phyloP scores from a whole-genome alignment of 179 eudicot species.

The Nepenthes alata region DNA sequence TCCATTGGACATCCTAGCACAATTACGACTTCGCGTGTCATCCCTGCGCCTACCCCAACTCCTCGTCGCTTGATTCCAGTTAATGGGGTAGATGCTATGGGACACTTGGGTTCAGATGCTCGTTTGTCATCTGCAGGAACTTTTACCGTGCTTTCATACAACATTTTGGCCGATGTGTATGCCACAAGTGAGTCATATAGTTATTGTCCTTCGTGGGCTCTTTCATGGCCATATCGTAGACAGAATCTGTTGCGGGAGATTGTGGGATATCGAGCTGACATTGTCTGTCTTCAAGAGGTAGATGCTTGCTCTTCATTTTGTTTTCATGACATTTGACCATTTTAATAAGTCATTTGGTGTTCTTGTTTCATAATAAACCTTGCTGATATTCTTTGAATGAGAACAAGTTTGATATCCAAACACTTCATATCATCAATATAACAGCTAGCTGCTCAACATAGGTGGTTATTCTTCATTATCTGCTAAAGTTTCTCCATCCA shows the following conservation, averaged over 20 bases:
- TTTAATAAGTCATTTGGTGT: neutral
- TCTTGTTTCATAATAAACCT: neutral
- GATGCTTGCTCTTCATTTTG: slow-evolving; percentile 6
- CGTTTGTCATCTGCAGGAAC: slow-evolving; percentile 49
- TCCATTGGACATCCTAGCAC: slow-evolving; percentile 57
- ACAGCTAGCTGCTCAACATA: too few relatives aligned
- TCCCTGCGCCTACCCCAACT: slow-evolving; percentile 93
- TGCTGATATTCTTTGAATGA: neutral
- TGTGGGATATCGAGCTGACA: slow-evolving; percentile 84
- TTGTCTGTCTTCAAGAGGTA: slow-evolving; percentile 98
- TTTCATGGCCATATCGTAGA: slow-evolving; percentile 91
- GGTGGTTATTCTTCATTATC: too few relatives aligned
- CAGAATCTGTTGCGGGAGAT: slow-evolving; percentile 90
- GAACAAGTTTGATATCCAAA: too few relatives aligned
- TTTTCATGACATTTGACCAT: neutral
- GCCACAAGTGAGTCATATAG: slow-evolving; percentile 70
- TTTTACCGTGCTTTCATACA: slow-evolving; percentile 91
- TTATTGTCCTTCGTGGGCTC: slow-evolving; percentile 98
- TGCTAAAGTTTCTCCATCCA: too few relatives aligned
- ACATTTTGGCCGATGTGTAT: slow-evolving; percentile 68
- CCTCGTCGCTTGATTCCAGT: slow-evolving; percentile 79
- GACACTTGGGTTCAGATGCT: slow-evolving; percentile 59
- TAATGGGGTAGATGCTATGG: slow-evolving; percentile 46
- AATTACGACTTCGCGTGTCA: slow-evolving; percentile 73
- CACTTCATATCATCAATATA: too few relatives aligned